Conservation (phyloP, 345 rosid genomes). For the Triadica sebifera region DNA sequence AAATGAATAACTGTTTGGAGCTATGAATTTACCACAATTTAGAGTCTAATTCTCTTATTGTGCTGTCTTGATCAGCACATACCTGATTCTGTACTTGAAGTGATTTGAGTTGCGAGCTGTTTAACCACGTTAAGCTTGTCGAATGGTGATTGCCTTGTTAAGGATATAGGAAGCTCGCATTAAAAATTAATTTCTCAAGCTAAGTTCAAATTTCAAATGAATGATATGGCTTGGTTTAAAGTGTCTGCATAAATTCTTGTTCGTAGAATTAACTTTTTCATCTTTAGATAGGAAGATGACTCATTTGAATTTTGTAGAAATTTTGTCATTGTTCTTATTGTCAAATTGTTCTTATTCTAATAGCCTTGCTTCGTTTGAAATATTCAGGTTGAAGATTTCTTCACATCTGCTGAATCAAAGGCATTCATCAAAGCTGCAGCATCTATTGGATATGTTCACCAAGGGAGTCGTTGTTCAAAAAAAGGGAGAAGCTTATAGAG, state of each 20-base stretch:
- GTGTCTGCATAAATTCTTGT: background rate
- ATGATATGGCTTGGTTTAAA: background rate
- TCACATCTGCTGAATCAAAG: conserved; percentile 63
- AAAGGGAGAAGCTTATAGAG: conserved; percentile 91
- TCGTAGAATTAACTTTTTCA: background rate
- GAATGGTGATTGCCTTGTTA: background rate
- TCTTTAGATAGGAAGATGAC: background rate
- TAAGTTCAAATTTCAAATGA: no score
- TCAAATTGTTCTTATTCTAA: conserved; percentile 9
- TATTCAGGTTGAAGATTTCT: conserved; percentile 66
- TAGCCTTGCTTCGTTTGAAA: conserved; percentile 12
- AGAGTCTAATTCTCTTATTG: background rate
- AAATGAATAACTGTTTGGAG: background rate
- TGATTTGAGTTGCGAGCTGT: background rate
- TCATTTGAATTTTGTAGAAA: background rate
- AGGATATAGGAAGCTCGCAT: background rate
- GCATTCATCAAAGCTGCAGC: conserved; percentile 66
- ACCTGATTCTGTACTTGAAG: background rate
- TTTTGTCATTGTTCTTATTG: background rate
- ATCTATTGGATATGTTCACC: conserved; percentile 76
- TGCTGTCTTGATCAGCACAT: background rate
- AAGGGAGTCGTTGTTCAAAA: conserved; percentile 88
- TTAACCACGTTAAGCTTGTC: background rate
- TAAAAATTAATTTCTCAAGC: no score
- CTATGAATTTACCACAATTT: background rate